Percentiles rank a stretch among this genome's conserved stretches.
These are phyloP conservation scores for Brettanomyces sp. DNA, from an alignment of 805 yeast genomes.

Conservation along the genomic window DNA sequence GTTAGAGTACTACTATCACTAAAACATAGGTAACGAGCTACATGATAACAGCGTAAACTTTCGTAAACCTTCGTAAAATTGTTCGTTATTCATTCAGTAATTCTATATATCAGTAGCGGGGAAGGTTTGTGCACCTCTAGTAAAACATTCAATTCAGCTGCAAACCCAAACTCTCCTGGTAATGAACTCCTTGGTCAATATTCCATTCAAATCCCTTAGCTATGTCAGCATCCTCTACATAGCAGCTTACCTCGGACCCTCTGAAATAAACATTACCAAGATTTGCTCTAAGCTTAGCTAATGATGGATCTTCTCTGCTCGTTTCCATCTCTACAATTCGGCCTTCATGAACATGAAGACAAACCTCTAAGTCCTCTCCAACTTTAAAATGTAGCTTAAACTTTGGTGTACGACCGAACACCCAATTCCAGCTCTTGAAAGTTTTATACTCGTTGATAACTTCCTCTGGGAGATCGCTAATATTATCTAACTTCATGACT, in stretches of 20 bases:
- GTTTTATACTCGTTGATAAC: constrained; percentile 29
- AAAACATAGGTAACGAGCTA: too few species aligned
- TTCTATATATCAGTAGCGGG: too few species aligned
- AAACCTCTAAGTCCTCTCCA: constrained; percentile 19
- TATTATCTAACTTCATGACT: constrained; percentile 17
- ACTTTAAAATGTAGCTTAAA: constrained; percentile 52
- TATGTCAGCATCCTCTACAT: constrained; percentile 8
- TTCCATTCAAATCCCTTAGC: constrained; percentile 17
- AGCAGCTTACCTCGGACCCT: constrained; percentile 9
- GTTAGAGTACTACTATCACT: too few species aligned
- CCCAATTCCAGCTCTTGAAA: constrained; percentile 63
- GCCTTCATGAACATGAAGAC: constrained; percentile 46
- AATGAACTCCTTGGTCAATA: constrained; percentile 13
- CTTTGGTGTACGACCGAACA: constrained; percentile 64
- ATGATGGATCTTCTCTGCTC: constrained; percentile 8
- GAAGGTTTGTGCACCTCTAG: too few species aligned
- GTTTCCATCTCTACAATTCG: constrained; percentile 7
- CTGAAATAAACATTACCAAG: constrained; percentile 12
- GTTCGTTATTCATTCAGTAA: too few species aligned
- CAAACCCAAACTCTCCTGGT: too few species aligned
- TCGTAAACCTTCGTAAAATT: too few species aligned
- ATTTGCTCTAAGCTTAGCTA: constrained; percentile 7
- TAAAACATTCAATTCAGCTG: too few species aligned
- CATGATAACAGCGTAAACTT: too few species aligned
- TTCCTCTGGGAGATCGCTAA: constrained; percentile 25